phyloP scores from a whole-genome alignment of 352 stramenopile species.

The Phytophthora fragariaefolia region DNA sequence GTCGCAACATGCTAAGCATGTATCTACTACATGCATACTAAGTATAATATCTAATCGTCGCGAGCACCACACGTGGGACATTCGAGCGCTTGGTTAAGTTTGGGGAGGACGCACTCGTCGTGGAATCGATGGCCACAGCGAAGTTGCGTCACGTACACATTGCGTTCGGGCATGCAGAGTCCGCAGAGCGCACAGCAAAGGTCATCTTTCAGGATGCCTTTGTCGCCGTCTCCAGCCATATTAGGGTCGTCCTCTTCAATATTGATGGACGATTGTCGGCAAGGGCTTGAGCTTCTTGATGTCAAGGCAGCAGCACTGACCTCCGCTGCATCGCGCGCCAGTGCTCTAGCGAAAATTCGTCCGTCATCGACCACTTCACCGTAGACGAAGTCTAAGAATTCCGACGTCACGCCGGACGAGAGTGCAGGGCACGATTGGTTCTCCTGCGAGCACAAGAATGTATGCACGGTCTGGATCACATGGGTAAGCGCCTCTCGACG shows the following conservation, averaged over 20 bases:
- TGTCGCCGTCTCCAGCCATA: not conserved
- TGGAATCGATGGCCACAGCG: constrained; percentile 64
- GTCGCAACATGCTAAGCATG: too few relatives aligned
- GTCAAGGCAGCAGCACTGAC: not conserved
- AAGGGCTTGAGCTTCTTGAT: not conserved
- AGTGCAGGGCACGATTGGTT: constrained; percentile 47
- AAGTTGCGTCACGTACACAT: constrained; percentile 48
- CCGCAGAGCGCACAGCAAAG: constrained; percentile 10
- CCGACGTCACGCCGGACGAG: constrained; percentile 28
- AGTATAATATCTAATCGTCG: constrained; percentile 7
- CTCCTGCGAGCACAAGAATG: constrained; percentile 40
- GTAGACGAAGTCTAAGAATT: constrained; percentile 48
- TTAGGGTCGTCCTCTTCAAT: not conserved
- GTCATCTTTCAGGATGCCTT: not conserved
- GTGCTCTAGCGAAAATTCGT: not conserved
- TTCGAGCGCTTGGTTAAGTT: constrained; percentile 52
- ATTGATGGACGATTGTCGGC: not conserved
- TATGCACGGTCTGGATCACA: constrained; percentile 42
- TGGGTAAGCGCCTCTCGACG: constrained; percentile 34
- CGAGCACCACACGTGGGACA: constrained; percentile 43
- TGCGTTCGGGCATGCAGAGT: constrained; percentile 20
- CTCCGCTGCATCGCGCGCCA: not conserved
- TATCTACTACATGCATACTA: too few relatives aligned
- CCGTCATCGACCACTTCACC: constrained; percentile 12
- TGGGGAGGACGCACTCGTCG: constrained; percentile 60